Evolutionary conservation across 257 asterid species (phyloP), one percentile per base, ranked within the genome.

Genomic region (Nicotiana attenuata): DNA sequence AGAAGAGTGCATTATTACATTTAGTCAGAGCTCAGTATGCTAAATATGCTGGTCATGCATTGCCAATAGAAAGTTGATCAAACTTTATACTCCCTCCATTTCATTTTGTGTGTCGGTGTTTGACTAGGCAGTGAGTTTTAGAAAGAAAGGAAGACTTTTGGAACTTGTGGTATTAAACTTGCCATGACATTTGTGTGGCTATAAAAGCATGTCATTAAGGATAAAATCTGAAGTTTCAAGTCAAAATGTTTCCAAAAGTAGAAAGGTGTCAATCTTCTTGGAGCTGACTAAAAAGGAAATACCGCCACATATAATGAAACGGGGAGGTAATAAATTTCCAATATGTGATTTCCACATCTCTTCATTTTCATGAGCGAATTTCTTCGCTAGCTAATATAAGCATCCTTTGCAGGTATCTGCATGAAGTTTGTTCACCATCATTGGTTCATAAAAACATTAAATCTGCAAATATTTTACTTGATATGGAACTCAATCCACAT

Each of bases 351-450:
- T 71, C 8, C 78, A 45, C 13, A 47, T 71, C 20, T 71, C 2
- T 22, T 71, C 11, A 7, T 61, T 14, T 35, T 60, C 71, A 24
- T 24, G 26, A 4, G 10, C 59, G 45, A 22, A 5, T 63, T 80
- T 80, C 59, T 56, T 15, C 47, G 22, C 33, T 45, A 82, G 71
- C 88, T 87, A 67, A 85, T 60, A 10, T 57, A 19, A 15, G 56
- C 55, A 63, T 82, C 45, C 59, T 52, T 69, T 88, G 85, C 90
- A 96, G 99, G 93, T 96, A 94, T 87, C 89, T 96, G 20, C 99
- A 96, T 67, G 99, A 96, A 92, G 94, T 90, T 82, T 94, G 97
- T 82, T 94, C 97, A 10, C 99, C 99, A 22, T 94, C 98, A 2
- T 90, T 90, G 79, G 85, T 94, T 88, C 99, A 96, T 80, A 93